Evolutionary conservation across 352 stramenopile species (phyloP).

Genomic region (Globisporangium barbulae): DNA sequence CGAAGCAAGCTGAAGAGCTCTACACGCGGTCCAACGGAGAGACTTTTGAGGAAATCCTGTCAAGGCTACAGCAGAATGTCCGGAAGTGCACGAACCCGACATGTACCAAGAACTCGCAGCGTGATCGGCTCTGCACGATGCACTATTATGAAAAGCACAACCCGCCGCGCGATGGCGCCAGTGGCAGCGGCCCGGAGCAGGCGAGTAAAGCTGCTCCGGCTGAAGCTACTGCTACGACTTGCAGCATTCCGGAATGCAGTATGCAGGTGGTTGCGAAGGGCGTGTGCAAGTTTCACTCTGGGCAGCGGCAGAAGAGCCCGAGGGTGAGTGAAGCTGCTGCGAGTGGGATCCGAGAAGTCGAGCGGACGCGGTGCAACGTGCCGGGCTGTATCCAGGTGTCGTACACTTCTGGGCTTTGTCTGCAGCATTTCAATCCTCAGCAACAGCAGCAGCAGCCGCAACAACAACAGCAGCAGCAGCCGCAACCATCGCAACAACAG

Average conservation of each 20-base stretch:
- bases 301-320: conserved; percentile 10
- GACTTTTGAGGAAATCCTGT: conserved; percentile 69
- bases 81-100: conserved; percentile 69
- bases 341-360: conserved; percentile 27
- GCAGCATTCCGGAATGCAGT: conserved; percentile 24
- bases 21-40: conserved; percentile 39
- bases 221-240: conserved; percentile 5
- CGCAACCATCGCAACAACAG: conserved; percentile 5
- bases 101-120: conserved; percentile 86
- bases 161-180: conserved; percentile 26
- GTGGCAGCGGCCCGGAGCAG: conserved; percentile 6
- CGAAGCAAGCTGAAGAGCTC: conserved; percentile 72
- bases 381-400: conserved; percentile 38
- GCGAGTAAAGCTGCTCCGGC: background rate
- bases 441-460: conserved; percentile 14
- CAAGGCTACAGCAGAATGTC: conserved; percentile 71
- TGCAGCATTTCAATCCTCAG: conserved; percentile 45
- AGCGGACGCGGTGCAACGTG: conserved; percentile 28
- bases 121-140: conserved; percentile 78
- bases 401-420: conserved; percentile 48
- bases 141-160: conserved; percentile 81
- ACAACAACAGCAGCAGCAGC: conserved; percentile 6
- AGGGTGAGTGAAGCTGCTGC: conserved; percentile 8
- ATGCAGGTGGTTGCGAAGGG: conserved; percentile 14
- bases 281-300: conserved; percentile 35